Conservation (phyloP, 2,329 filamentous ascomycete genomes). For the Penicillium corylophilum region DNA sequence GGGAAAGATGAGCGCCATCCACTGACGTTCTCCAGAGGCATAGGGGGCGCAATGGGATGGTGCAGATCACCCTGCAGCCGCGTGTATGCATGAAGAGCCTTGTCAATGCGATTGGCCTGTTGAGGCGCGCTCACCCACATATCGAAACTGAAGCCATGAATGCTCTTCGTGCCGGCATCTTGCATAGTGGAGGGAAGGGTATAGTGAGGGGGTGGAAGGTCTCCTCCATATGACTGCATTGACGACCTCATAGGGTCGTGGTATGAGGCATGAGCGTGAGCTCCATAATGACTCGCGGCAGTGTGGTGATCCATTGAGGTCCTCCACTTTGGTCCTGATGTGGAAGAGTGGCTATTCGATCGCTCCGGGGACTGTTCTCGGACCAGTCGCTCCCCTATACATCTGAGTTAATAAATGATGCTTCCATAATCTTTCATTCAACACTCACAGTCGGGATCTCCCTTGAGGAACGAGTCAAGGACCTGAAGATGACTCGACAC, state of each 20-base stretch:
- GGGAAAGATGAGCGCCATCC: constrained; percentile 46
- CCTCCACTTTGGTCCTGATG: constrained; percentile 34
- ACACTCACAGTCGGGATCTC: constrained; percentile 53
- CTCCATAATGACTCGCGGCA: constrained; percentile 30
- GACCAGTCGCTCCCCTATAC: constrained; percentile 40
- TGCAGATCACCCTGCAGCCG: constrained; percentile 41
- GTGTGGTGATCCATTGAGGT: constrained; percentile 33
- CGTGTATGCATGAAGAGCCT: constrained; percentile 47
- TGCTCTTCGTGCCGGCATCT: constrained; percentile 27
- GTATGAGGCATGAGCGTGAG: constrained; percentile 27
- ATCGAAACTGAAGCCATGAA: constrained; percentile 43
- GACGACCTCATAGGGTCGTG: constrained; percentile 31
- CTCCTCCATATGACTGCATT: constrained; percentile 33
- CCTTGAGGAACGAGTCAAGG: constrained; percentile 55
- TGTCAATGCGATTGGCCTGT: constrained; percentile 37
- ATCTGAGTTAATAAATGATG: not conserved
- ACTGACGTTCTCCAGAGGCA: constrained; percentile 40
- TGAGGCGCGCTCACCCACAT: constrained; percentile 47
- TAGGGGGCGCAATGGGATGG: constrained; percentile 34
- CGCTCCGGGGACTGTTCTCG: constrained; percentile 36
- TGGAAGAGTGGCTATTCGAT: constrained; percentile 33
- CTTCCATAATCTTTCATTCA: not conserved
- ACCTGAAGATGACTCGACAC: constrained; percentile 66
- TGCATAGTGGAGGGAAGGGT: constrained; percentile 35
- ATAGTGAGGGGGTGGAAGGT: constrained; percentile 36